Percentiles rank a stretch among this genome's conserved stretches.
These are phyloP conservation scores for Crepidotus variabilis DNA, from an alignment of 768 basidiomycete genomes.

Conservation along the genomic window DNA sequence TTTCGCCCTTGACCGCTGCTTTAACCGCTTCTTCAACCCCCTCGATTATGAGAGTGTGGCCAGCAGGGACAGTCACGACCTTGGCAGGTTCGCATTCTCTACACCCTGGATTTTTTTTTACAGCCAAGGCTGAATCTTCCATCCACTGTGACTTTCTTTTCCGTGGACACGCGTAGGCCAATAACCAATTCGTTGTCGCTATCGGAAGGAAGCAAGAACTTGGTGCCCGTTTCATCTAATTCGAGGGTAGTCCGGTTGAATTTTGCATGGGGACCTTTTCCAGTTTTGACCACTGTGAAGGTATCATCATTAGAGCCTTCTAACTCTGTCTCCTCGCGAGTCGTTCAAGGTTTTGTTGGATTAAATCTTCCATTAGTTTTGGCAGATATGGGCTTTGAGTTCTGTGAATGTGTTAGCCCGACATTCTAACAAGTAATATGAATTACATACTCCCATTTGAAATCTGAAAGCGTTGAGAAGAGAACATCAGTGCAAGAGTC, in stretches of 20 bases:
- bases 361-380: constrained; percentile 26
- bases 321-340: too few relatives aligned
- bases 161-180: constrained; percentile 38
- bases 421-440: neutral
- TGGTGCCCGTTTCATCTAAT: neutral
- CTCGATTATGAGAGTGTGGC: too few relatives aligned
- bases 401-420: constrained; percentile 14
- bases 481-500: neutral
- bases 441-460: constrained; percentile 27
- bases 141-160: constrained; percentile 38
- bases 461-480: constrained; percentile 20
- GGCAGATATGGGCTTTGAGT: constrained; percentile 29
- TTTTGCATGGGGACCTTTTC: neutral
- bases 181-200: constrained; percentile 37
- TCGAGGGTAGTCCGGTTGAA: neutral
- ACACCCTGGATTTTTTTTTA: constrained; percentile 18
- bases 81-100: constrained; percentile 3
- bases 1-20: too few relatives aligned
- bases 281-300: neutral
- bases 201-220: constrained; percentile 20
- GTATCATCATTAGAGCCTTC: neutral
- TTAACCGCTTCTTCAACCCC: too few relatives aligned
- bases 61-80: constrained; percentile 1
- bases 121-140: constrained; percentile 34
- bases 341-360: too few relatives aligned